phyloP scores from a whole-genome alignment of 2,329 filamentous ascomycete species.

The Aspergillus felis region DNA sequence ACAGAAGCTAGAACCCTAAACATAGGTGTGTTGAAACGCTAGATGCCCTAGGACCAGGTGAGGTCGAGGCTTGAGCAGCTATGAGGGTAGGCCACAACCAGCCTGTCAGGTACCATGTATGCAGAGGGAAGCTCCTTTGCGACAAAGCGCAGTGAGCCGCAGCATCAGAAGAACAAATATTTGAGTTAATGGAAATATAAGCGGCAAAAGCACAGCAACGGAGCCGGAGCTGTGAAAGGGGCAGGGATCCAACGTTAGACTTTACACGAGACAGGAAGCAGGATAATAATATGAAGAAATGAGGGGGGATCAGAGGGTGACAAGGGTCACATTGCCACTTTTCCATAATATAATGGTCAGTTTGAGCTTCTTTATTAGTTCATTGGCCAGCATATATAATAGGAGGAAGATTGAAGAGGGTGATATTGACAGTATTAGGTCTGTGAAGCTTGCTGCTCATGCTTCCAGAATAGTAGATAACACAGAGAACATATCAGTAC shows the following conservation, averaged over 20 bases:
- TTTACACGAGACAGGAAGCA: not conserved
- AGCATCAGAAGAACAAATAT: not conserved
- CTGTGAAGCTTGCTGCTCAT: not conserved
- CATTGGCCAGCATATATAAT: not conserved
- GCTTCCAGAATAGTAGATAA: slow-evolving; percentile 3
- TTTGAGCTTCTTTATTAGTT: not conserved
- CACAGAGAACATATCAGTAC: not conserved
- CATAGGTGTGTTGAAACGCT: not conserved
- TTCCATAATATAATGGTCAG: not conserved
- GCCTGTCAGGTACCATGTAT: not conserved
- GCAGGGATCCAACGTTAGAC: not conserved
- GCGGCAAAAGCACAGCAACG: not conserved
- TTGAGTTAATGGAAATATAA: not conserved
- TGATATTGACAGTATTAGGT: not conserved
- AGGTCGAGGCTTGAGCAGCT: not conserved
- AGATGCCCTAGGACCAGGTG: not conserved
- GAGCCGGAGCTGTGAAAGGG: not conserved
- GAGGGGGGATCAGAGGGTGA: not conserved
- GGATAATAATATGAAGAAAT: not conserved
- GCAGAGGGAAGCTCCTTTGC: not conserved
- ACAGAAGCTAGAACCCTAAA: not conserved
- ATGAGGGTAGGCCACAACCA: not conserved
- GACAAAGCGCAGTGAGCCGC: not conserved
- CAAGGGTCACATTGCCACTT: not conserved
- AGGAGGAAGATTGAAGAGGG: not conserved